Percentiles rank a stretch among this genome's conserved stretches.
Conservation (phyloP, 2,329 filamentous ascomycete genomes). For the Aureobasidium sp. region DNA sequence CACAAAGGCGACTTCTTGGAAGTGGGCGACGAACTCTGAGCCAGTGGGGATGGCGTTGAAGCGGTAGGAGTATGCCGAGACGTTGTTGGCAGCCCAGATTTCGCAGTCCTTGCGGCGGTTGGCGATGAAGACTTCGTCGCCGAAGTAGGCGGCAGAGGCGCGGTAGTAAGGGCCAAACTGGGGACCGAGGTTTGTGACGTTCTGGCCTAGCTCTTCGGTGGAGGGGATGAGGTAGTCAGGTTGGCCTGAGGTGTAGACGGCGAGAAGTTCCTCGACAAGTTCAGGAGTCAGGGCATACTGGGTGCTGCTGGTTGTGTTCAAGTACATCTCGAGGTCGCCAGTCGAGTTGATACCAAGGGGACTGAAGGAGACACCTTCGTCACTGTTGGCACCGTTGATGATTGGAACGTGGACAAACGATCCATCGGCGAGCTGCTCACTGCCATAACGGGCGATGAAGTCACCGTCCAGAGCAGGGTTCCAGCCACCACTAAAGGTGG, state of each 20-base stretch:
- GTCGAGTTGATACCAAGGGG: conserved; percentile 49
- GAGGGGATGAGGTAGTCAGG: conserved; percentile 44
- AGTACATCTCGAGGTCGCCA: conserved; percentile 42
- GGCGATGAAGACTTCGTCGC: conserved; percentile 51
- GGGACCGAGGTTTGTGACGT: conserved; percentile 26
- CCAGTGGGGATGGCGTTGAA: conserved; percentile 49
- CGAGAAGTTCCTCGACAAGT: conserved; percentile 35
- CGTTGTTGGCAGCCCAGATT: conserved; percentile 41
- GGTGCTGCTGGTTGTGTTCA: conserved; percentile 25
- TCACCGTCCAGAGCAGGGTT: conserved; percentile 49
- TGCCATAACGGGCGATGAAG: conserved; percentile 47
- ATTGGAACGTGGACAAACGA: conserved; percentile 55
- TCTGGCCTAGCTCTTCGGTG: conserved; percentile 28
- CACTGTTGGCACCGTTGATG: conserved; percentile 56
- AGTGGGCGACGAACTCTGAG: conserved; percentile 45
- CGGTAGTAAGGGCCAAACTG: conserved; percentile 44
- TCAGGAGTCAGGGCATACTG: conserved; percentile 18
- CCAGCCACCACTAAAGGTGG: conserved; percentile 31
- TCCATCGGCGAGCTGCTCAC: conserved; percentile 48
- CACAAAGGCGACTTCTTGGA: conserved; percentile 44
- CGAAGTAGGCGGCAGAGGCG: conserved; percentile 47
- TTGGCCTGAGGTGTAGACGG: conserved; percentile 46
- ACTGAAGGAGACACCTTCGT: conserved; percentile 56
- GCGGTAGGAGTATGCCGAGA: conserved; percentile 54
- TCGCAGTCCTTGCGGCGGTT: conserved; percentile 48